Evolutionary conservation across 148 eudicot genomes (phyloP), one percentile per base, ranked within the genome.

Genomic region (Nyssa sinensis): DNA sequence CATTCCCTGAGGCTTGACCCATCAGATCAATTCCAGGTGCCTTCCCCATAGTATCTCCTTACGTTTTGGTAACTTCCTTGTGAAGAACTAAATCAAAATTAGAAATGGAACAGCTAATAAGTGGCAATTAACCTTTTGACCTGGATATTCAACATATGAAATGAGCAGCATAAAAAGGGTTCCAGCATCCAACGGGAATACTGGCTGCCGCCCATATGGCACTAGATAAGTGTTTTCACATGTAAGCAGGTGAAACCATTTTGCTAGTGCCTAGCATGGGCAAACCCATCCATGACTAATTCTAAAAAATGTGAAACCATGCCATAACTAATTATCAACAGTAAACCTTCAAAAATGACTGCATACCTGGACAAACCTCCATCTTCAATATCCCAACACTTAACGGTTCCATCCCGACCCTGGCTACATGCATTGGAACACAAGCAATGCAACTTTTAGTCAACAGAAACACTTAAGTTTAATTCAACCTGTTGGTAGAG

Each of bases 341-440:
- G 29, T 41, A 39, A 44, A 35, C 35, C 57, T 14, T 27, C 34
- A 25, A 35, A 44, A 41, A 32, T 3, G 30, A 34, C 66, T 61
- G 44, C 62, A 27, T 81, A 92, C 94, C 91, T 88, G 75, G 90
- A 89, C 63, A 94, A 75, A 60, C 87, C 91, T 29, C 88, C 91
- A 62, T 89, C 87, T 75, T 77, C 89, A 70, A 89, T 33, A 66
- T 94, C 97, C 94, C 97, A 94, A 69, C 80, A 80, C 81, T 90
- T 92, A 23, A 92, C 82, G 57, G 91, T 85, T 55, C 98, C 98
- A 69, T 92, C 98, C 77, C 93, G 86, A 27, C 98, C 97, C 81
- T 95, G 98, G 82, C 94, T 92, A 79, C 62, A 80, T 9, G 32
- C 17, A 58, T 55, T 60, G 41, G 61, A 59, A 32, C 62, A 71